Conservation (phyloP, 768 basidiomycete species). For the Dioszegia aurantiaca region DNA sequence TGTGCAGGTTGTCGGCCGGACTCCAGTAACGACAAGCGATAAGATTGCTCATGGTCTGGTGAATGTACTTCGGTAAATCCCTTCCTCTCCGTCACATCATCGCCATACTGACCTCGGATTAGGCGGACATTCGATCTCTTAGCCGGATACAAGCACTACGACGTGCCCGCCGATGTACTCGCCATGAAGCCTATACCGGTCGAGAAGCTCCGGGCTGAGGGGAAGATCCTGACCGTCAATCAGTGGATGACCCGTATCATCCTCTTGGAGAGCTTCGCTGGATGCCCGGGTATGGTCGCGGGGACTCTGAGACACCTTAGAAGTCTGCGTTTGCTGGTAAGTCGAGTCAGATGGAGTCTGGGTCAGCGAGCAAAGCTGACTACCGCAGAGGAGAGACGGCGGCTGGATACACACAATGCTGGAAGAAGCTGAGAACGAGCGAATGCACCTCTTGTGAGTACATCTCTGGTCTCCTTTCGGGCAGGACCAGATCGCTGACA, state of each 20-base stretch:
- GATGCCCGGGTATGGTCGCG: conserved; percentile 84
- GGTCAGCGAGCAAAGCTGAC: conserved; percentile 9
- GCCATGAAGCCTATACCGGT: conserved; percentile 61
- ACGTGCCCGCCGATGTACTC: conserved; percentile 55
- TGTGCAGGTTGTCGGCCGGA: conserved; percentile 63
- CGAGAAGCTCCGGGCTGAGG: conserved; percentile 68
- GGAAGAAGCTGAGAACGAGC: conserved; percentile 94
- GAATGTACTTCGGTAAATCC: conserved; percentile 49
- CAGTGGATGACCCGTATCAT: conserved; percentile 68
- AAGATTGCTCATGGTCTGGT: conserved; percentile 69
- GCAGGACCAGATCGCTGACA: conserved; percentile 17
- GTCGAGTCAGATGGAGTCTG: conserved; percentile 20
- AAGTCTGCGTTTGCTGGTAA: conserved; percentile 82
- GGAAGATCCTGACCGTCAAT: conserved; percentile 69
- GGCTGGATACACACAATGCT: conserved; percentile 89
- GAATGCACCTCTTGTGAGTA: conserved; percentile 85
- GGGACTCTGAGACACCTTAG: conserved; percentile 70
- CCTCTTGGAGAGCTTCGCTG: conserved; percentile 84
- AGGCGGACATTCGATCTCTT: conserved; percentile 68
- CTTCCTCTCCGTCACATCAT: background rate
- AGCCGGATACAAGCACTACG: conserved; percentile 77
- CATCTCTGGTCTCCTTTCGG: background rate
- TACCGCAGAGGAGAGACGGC: conserved; percentile 57
- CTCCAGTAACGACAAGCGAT: conserved; percentile 67
- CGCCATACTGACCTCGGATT: background rate